These are phyloP conservation scores for Kwoniella botswanensis DNA, from an alignment of 768 basidiomycete genomes.

Conservation along the genomic window DNA sequence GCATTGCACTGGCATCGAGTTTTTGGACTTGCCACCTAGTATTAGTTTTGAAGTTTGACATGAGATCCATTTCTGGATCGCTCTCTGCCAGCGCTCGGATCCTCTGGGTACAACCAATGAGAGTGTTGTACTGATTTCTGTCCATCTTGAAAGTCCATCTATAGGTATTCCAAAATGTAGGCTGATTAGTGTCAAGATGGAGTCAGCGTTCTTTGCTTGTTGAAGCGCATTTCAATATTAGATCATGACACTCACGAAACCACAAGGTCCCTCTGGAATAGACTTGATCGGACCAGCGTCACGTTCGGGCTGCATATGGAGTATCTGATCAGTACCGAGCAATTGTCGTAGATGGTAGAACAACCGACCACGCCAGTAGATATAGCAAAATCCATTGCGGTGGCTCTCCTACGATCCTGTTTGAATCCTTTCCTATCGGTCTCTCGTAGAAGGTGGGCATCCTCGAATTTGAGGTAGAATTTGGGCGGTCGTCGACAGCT, in stretches of 20 bases:
- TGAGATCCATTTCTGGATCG: constrained; percentile 43
- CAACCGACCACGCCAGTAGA: constrained; percentile 31
- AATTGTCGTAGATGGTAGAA: not conserved
- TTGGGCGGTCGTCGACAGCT: constrained; percentile 48
- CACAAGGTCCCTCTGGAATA: constrained; percentile 49
- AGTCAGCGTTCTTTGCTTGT: not conserved
- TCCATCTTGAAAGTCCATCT: constrained; percentile 41
- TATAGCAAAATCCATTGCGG: constrained; percentile 50
- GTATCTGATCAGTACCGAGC: not conserved
- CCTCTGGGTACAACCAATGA: constrained; percentile 28
- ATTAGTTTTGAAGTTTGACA: constrained; percentile 10
- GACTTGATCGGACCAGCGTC: constrained; percentile 44
- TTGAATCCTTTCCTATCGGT: not conserved
- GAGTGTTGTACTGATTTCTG: not conserved
- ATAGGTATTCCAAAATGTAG: constrained; percentile 51
- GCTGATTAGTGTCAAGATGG: constrained; percentile 20
- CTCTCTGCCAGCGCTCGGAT: constrained; percentile 38
- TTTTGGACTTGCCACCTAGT: constrained; percentile 23
- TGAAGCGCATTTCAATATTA: not conserved
- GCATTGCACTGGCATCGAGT: constrained; percentile 13
- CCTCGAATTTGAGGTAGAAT: constrained; percentile 44
- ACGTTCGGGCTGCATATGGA: constrained; percentile 34
- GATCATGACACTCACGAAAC: constrained; percentile 35
- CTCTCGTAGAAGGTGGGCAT: constrained; percentile 17
- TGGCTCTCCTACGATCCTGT: constrained; percentile 40